A percentile compares a stretch with the other conserved stretches of the same genome.
Conservation (phyloP, 441 rosid genomes). For the Theobroma grandiflorum region DNA sequence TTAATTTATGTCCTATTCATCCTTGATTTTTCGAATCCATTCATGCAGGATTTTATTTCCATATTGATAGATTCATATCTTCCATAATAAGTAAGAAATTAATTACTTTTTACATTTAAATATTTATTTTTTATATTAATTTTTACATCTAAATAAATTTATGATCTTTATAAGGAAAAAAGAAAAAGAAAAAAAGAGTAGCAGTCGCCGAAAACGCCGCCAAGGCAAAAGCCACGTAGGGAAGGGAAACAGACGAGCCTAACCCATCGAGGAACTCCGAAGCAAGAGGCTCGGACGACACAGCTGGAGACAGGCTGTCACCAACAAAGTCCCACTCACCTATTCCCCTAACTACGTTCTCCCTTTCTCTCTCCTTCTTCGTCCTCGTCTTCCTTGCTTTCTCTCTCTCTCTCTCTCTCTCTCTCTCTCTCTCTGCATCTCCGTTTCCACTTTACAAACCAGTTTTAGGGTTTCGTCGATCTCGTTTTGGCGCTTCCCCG, state of each 20-base stretch:
- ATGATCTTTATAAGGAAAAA: not conserved
- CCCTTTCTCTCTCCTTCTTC: slow-evolving; percentile 26
- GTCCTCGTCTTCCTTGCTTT: slow-evolving; percentile 12
- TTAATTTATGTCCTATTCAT: no score
- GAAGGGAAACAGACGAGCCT: slow-evolving; percentile 19
- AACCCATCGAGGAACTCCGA: slow-evolving; percentile 31
- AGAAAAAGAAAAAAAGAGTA: not conserved
- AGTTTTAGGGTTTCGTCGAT: slow-evolving; percentile 59
- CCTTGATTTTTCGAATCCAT: no score
- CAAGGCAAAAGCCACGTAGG: slow-evolving; percentile 55
- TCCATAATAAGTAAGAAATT: no score
- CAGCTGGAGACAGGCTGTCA: slow-evolving; percentile 99
- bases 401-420: slow-evolving; percentile 30
- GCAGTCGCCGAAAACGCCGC: slow-evolving; percentile 60
- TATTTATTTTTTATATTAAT: not conserved
- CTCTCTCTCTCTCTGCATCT: slow-evolving; percentile 30
- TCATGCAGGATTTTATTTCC: no score
- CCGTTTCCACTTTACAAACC: slow-evolving; percentile 15
- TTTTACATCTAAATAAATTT: not conserved
- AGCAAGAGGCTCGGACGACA: slow-evolving; percentile 57
- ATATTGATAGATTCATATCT: no score
- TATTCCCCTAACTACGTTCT: slow-evolving; percentile 54
- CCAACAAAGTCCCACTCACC: slow-evolving; percentile 94
- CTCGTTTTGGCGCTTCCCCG: slow-evolving; percentile 33
- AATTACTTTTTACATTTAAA: no score